A percentile compares a stretch with the other conserved stretches of the same genome.
These are phyloP conservation scores for Arctium minus DNA, from an alignment of 129 eudicot genomes.

Conservation along the genomic window DNA sequence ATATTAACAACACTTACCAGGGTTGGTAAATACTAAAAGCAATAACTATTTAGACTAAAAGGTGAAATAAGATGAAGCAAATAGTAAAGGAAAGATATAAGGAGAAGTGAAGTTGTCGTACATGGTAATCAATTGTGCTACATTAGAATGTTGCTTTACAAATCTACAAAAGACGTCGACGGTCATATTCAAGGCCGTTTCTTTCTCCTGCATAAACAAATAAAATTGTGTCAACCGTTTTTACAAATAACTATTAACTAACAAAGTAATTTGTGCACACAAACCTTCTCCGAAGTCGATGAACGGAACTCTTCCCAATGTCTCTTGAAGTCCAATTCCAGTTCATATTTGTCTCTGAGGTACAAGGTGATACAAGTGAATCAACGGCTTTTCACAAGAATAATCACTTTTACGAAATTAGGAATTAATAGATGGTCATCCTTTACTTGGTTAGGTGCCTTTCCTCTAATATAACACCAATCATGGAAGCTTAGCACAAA, in stretches of 20 bases:
- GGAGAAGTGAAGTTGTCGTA: slow-evolving; percentile 34
- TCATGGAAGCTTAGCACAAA: not conserved
- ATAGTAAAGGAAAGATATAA: slow-evolving; percentile 8
- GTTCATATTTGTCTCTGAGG: slow-evolving; percentile 80
- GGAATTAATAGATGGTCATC: too few species aligned
- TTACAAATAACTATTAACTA: not conserved
- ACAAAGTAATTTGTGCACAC: not conserved
- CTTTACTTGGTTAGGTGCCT: not conserved
- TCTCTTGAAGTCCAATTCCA: slow-evolving; percentile 98
- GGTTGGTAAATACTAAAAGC: not conserved
- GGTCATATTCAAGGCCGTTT: slow-evolving; percentile 87
- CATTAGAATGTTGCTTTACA: slow-evolving; percentile 82
- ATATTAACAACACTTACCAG: slow-evolving; percentile 6
- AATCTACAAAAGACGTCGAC: slow-evolving; percentile 95
- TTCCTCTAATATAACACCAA: not conserved
- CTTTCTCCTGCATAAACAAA: slow-evolving; percentile 81
- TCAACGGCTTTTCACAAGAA: not conserved
- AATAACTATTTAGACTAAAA: not conserved
- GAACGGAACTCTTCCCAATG: slow-evolving; percentile 98
- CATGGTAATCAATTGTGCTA: slow-evolving; percentile 85
- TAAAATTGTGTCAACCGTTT: slow-evolving; percentile 2
- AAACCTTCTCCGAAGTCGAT: slow-evolving; percentile 85
- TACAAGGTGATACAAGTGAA: slow-evolving; percentile 11
- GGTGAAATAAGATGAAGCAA: not conserved
- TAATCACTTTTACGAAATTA: not conserved